These are phyloP conservation scores for Podaxis pistillaris DNA, from an alignment of 768 basidiomycete species.

Conservation along the genomic window DNA sequence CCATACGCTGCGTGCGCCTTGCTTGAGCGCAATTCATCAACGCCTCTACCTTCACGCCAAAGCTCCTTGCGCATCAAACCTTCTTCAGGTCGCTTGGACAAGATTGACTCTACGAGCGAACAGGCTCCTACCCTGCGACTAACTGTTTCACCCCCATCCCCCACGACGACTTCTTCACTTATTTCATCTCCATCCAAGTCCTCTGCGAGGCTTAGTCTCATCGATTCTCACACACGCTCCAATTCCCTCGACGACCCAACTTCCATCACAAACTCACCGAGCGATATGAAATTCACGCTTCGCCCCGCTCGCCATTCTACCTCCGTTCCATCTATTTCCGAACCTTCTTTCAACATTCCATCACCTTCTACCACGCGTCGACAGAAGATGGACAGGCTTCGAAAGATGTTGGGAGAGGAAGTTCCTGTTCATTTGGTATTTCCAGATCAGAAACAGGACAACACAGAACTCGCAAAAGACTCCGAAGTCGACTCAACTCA, in stretches of 20 bases:
- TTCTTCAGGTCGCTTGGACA: neutral
- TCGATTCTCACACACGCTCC: constrained; percentile 8
- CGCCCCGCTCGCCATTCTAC: constrained; percentile 20
- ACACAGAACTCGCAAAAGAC: neutral
- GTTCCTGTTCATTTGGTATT: constrained; percentile 65
- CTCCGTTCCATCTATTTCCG: constrained; percentile 24
- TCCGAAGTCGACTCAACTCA: neutral
- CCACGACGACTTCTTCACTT: constrained; percentile 17
- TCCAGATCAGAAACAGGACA: constrained; percentile 25
- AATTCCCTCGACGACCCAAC: constrained; percentile 1
- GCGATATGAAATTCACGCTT: constrained; percentile 13
- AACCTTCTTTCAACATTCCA: constrained; percentile 38
- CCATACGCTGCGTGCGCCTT: constrained; percentile 13
- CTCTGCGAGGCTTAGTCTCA: constrained; percentile 2
- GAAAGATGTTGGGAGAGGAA: constrained; percentile 59
- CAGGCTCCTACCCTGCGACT: constrained; percentile 22
- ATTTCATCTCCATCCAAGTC: constrained; percentile 3
- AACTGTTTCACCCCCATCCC: constrained; percentile 23
- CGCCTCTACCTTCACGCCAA: constrained; percentile 5
- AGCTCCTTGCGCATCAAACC: neutral
- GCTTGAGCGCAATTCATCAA: neutral
- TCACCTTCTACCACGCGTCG: constrained; percentile 41
- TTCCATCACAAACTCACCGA: neutral
- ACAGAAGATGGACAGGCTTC: constrained; percentile 62
- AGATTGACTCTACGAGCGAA: constrained; percentile 3